phyloP scores from a whole-genome alignment of 2,329 filamentous ascomycete genomes.

The Fusarium armeniacum region DNA sequence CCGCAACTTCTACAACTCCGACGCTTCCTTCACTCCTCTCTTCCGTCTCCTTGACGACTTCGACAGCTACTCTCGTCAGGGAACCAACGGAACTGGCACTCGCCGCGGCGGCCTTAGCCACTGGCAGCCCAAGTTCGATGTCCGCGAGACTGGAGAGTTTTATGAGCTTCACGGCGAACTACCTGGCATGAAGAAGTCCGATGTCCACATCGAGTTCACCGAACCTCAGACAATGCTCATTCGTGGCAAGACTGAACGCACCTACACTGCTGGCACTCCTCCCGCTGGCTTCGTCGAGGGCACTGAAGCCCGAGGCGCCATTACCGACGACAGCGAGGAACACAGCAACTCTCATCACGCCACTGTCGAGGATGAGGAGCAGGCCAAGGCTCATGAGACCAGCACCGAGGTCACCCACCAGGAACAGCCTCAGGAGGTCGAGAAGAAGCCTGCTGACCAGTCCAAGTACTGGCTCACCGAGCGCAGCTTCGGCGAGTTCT shows the following conservation, averaged over 20 bases:
- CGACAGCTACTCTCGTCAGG: constrained; percentile 67
- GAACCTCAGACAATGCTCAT: constrained; percentile 80
- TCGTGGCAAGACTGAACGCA: constrained; percentile 76
- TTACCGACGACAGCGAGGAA: constrained; percentile 57
- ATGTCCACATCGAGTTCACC: constrained; percentile 83
- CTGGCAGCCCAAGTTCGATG: constrained; percentile 84
- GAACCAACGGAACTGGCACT: constrained; percentile 29
- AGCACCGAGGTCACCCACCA: constrained; percentile 45
- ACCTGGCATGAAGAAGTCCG: constrained; percentile 79
- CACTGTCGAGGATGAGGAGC: constrained; percentile 74
- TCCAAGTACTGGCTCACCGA: constrained; percentile 80
- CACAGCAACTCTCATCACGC: constrained; percentile 66
- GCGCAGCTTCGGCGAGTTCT: constrained; percentile 76
- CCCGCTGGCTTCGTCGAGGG: constrained; percentile 64
- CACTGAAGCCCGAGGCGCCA: constrained; percentile 54
- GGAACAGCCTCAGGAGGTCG: constrained; percentile 47
- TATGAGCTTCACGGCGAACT: constrained; percentile 88
- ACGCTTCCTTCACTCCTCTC: constrained; percentile 69
- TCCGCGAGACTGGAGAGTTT: constrained; percentile 75
- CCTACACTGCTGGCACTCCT: constrained; percentile 68
- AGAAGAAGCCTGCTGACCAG: constrained; percentile 56
- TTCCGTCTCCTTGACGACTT: constrained; percentile 76
- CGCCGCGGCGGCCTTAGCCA: constrained; percentile 58
- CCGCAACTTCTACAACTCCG: constrained; percentile 64
- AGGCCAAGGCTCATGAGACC: constrained; percentile 40